Percentiles rank a stretch among this genome's conserved stretches.
phyloP scores from a whole-genome alignment of 768 basidiomycete species.

The Tremella fuciformis region DNA sequence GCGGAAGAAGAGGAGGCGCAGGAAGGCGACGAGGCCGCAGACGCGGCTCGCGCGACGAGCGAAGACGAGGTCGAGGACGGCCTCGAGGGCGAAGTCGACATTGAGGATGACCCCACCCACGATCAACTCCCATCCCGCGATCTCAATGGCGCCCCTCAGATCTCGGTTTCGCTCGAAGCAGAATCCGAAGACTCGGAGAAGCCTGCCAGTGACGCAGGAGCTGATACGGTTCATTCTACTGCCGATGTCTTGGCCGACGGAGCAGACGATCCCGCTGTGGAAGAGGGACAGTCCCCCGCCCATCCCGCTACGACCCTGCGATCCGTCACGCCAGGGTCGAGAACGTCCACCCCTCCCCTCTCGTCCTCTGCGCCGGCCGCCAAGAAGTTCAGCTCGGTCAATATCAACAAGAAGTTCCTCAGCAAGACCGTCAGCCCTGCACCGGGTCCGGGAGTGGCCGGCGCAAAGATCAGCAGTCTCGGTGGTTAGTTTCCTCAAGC shows the following conservation, averaged over 20 bases:
- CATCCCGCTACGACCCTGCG: conserved; percentile 16
- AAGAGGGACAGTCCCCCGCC: conserved; percentile 8
- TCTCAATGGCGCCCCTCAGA: conserved; percentile 5
- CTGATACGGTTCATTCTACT: not conserved
- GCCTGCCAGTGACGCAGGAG: not conserved
- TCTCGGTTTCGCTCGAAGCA: not conserved
- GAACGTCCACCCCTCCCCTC: conserved; percentile 42
- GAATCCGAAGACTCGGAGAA: not conserved
- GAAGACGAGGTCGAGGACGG: conserved; percentile 18
- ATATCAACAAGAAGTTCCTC: conserved; percentile 94
- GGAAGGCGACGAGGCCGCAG: not conserved
- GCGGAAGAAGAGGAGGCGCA: not conserved
- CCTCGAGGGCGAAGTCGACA: conserved; percentile 4
- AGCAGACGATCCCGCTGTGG: not conserved
- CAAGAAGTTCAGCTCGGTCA: conserved; percentile 84
- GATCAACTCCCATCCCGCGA: not conserved
- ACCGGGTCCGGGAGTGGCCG: conserved; percentile 23
- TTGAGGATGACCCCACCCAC: too few relatives aligned
- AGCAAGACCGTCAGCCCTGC: conserved; percentile 72
- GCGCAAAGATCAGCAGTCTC: conserved; percentile 25
- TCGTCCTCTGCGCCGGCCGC: conserved; percentile 34
- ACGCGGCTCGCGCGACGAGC: conserved; percentile 3
- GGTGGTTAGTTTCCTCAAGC: conserved; percentile 50
- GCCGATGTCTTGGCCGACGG: not conserved
- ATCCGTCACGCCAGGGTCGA: conserved; percentile 32